A percentile compares a stretch with the other conserved stretches of the same genome.
Evolutionary conservation across 306 rosid genomes (phyloP).

Genomic region (Hippophae rhamnoides): DNA sequence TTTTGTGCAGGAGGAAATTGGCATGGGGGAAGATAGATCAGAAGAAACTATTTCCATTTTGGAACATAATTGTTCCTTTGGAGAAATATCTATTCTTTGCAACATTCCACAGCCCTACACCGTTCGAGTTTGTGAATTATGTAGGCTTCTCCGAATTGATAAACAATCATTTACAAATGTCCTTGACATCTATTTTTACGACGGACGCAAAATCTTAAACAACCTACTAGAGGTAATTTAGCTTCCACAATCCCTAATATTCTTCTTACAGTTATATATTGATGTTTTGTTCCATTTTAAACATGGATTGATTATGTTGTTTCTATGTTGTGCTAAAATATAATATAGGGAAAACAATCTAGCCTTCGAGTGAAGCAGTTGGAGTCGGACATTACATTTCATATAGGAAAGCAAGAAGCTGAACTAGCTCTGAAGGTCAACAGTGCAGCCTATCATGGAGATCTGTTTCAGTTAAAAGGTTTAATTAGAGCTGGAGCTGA

Average conservation of each 20-base stretch:
- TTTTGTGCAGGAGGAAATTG: conserved; percentile 65
- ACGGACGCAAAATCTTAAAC: conserved; percentile 82
- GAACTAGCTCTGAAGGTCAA: conserved; percentile 91
- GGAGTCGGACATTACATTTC: conserved; percentile 83
- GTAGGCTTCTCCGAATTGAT: conserved; percentile 86
- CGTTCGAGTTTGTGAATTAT: conserved; percentile 77
- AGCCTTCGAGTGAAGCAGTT: conserved; percentile 56
- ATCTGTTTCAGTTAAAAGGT: conserved; percentile 66
- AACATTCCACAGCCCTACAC: conserved; percentile 91
- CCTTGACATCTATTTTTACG: conserved; percentile 75
- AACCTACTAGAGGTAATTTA: conserved; percentile 79
- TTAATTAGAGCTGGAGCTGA: conserved; percentile 89
- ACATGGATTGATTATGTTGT: no score
- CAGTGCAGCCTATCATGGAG: conserved; percentile 68
- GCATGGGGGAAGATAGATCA: conserved; percentile 56
- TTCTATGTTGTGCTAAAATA: no score
- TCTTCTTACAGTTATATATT: background rate
- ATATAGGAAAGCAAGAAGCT: conserved; percentile 87
- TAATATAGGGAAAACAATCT: conserved; percentile 50
- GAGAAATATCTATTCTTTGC: conserved; percentile 85
- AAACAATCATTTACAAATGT: conserved; percentile 80
- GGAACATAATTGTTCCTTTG: conserved; percentile 56
- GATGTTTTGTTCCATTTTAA: background rate
- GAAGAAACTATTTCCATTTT: conserved; percentile 60
- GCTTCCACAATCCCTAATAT: conserved; percentile 1